phyloP scores from a whole-genome alignment of 768 basidiomycete species.

The Leccinellum rugosiceps region DNA sequence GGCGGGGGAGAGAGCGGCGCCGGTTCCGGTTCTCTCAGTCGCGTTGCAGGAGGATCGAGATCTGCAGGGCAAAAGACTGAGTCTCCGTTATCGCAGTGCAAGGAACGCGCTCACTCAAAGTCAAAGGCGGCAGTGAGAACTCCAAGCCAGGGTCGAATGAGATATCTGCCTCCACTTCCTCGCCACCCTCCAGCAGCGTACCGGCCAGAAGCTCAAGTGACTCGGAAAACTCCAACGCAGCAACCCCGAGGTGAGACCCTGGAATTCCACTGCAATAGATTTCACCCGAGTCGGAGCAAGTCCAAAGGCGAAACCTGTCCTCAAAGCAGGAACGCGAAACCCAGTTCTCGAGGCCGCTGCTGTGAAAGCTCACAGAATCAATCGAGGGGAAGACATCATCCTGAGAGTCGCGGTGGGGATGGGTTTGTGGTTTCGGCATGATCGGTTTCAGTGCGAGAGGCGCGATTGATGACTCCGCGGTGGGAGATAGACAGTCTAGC shows the following conservation, averaged over 20 bases:
- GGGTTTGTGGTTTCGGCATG: slow-evolving; percentile 25
- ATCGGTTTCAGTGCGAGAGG: slow-evolving; percentile 38
- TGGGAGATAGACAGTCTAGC: slow-evolving; percentile 38
- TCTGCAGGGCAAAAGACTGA: slow-evolving; percentile 18
- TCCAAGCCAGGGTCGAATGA: slow-evolving; percentile 18
- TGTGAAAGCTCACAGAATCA: slow-evolving; percentile 27
- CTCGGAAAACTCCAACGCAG: slow-evolving; percentile 70
- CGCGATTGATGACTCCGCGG: slow-evolving; percentile 44
- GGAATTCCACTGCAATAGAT: slow-evolving; percentile 38
- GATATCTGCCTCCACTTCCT: slow-evolving; percentile 6
- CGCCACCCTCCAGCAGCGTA: slow-evolving; percentile 28
- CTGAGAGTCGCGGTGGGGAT: slow-evolving; percentile 36
- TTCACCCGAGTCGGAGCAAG: slow-evolving; percentile 38
- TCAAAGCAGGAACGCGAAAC: slow-evolving; percentile 72
- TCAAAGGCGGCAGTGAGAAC: slow-evolving; percentile 15
- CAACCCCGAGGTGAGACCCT: slow-evolving; percentile 55
- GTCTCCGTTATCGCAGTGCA: background rate
- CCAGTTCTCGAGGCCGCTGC: slow-evolving; percentile 66
- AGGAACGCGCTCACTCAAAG: slow-evolving; percentile 16
- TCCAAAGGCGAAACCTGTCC: slow-evolving; percentile 59
- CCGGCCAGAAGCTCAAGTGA: slow-evolving; percentile 63
- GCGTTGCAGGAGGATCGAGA: slow-evolving; percentile 20
- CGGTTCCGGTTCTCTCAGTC: background rate
- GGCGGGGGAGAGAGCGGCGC: slow-evolving; percentile 3
- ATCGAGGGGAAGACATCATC: slow-evolving; percentile 22